phyloP scores from a whole-genome alignment of 805 yeast genomes.

The Candida sakaeoensis region DNA sequence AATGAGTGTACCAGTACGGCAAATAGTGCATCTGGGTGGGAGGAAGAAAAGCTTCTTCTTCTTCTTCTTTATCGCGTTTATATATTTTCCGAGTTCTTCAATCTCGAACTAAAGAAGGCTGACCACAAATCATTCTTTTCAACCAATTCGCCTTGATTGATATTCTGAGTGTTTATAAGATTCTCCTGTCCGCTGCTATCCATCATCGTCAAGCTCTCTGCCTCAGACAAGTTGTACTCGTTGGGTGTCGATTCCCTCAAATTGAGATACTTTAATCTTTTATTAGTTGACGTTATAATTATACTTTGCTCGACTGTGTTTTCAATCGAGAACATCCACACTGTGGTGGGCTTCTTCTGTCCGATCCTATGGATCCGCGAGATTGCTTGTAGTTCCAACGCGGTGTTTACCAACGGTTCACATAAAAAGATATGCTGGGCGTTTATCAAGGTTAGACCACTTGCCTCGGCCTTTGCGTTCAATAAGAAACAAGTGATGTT shows the following conservation, averaged over 20 bases:
- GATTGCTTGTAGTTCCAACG: conserved; percentile 87
- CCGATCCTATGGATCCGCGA: conserved; percentile 93
- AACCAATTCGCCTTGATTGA: conserved; percentile 57
- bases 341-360: conserved; percentile 73
- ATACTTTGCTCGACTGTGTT: conserved; percentile 89
- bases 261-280: conserved; percentile 45
- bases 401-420: conserved; percentile 87
- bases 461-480: conserved; percentile 82
- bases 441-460: conserved; percentile 86
- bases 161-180: conserved; percentile 36
- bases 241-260: conserved; percentile 2
- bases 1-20: too few species aligned
- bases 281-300: conserved; percentile 60
- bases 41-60: too few species aligned
- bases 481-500: conserved; percentile 78
- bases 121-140: conserved; percentile 58
- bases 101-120: conserved; percentile 45
- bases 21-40: too few species aligned
- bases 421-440: conserved; percentile 90
- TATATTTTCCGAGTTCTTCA: conserved; percentile 4
- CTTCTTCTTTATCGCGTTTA: too few species aligned
- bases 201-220: conserved; percentile 54
- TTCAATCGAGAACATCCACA: conserved; percentile 86
- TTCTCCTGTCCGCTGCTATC: conserved; percentile 49
- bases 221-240: conserved; percentile 21